Percentiles rank a stretch among this genome's conserved stretches.
Conservation (phyloP, 306 rosid species). For the Vigna trinervia region DNA sequence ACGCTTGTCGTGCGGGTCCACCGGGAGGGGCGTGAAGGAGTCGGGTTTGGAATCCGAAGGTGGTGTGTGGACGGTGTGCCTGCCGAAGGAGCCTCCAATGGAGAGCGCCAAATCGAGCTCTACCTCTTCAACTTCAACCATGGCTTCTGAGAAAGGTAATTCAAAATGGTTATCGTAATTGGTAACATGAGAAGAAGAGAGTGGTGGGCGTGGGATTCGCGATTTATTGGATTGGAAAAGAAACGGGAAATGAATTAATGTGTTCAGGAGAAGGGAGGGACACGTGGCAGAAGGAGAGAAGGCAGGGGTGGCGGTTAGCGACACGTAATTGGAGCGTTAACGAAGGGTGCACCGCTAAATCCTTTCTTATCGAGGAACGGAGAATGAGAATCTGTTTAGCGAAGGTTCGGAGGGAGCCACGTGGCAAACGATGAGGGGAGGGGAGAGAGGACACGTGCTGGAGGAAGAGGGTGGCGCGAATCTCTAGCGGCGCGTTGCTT, state of each 20-base stretch:
- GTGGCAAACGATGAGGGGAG: neutral
- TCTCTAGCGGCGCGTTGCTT: neutral
- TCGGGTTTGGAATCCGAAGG: conserved; percentile 19
- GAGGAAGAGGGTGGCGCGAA: neutral
- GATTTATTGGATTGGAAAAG: no score
- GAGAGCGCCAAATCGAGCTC: conserved; percentile 76
- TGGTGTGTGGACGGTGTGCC: conserved; percentile 17
- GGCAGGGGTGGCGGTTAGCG: conserved; percentile 41
- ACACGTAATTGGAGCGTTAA: conserved; percentile 47
- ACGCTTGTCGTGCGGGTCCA: neutral
- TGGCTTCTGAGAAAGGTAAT: neutral
- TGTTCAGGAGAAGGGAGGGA: neutral
- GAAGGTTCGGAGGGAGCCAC: neutral
- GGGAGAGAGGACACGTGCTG: neutral
- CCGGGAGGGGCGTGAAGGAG: neutral
- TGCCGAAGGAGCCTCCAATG: conserved; percentile 64
- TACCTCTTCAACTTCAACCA: conserved; percentile 57
- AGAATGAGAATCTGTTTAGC: conserved; percentile 12
- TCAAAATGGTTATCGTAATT: no score
- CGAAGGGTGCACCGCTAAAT: conserved; percentile 44
- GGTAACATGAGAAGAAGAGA: no score
- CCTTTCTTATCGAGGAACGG: conserved; percentile 20
- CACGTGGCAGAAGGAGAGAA: conserved; percentile 49
- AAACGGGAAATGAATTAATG: no score
- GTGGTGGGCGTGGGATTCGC: no score